Conservation (phyloP, 2,329 filamentous ascomycete genomes). For the Tolypocladium sp. region DNA sequence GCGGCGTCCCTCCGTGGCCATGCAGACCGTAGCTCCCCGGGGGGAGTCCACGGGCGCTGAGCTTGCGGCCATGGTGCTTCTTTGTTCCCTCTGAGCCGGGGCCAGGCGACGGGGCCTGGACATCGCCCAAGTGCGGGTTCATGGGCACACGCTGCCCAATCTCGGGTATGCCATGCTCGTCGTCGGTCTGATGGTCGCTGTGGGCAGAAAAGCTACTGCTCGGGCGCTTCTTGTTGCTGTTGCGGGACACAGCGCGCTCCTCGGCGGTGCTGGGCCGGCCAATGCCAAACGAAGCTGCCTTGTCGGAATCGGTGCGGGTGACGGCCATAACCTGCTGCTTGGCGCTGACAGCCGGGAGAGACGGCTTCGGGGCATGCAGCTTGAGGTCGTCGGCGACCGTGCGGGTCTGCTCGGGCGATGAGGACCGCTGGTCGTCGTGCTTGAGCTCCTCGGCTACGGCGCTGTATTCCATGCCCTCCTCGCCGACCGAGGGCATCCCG, state of each 20-base stretch:
- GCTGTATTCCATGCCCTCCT: constrained; percentile 85
- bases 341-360: constrained; percentile 69
- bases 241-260: constrained; percentile 29
- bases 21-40: constrained; percentile 91
- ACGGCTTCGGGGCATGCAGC: constrained; percentile 82
- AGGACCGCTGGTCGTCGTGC: constrained; percentile 21
- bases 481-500: constrained; percentile 72
- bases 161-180: constrained; percentile 83
- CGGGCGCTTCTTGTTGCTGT: constrained; percentile 55
- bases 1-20: constrained; percentile 67
- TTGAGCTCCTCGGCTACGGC: constrained; percentile 37
- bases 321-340: constrained; percentile 76
- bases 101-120: constrained; percentile 84
- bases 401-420: constrained; percentile 62
- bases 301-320: constrained; percentile 84
- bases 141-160: constrained; percentile 91
- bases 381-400: constrained; percentile 74
- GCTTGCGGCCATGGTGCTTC: constrained; percentile 58
- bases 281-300: constrained; percentile 76
- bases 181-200: constrained; percentile 48
- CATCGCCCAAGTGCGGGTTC: constrained; percentile 85
- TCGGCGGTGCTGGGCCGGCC: constrained; percentile 57
- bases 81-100: constrained; percentile 36
- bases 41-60: constrained; percentile 62
- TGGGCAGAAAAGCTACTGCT: constrained; percentile 47